These are phyloP conservation scores for Chalara sp. DNA, from an alignment of 2,329 filamentous ascomycete species.

Conservation along the genomic window DNA sequence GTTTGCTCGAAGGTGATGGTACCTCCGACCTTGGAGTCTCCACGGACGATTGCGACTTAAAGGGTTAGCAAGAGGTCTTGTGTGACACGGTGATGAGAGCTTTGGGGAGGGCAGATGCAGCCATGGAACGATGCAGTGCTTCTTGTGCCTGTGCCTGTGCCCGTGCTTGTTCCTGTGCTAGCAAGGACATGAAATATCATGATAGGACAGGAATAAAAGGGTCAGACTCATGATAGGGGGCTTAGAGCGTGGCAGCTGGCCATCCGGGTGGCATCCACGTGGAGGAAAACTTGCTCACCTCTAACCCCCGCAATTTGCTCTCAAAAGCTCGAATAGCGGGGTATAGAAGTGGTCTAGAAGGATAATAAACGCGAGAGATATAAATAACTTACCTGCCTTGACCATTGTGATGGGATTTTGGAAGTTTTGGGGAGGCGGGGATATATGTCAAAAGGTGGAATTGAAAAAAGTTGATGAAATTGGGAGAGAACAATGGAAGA, in stretches of 20 bases:
- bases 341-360: slow-evolving; percentile 2
- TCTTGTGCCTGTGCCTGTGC: too few relatives aligned
- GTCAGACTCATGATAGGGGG: too few relatives aligned
- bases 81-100: too few relatives aligned
- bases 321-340: slow-evolving; percentile 1
- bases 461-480: slow-evolving; percentile 1
- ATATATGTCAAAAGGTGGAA: not conserved
- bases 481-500: not conserved
- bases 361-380: slow-evolving; percentile 3
- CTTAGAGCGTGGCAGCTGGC: slow-evolving; percentile 19
- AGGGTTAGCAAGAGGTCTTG: slow-evolving; percentile 5
- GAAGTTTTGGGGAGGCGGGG: slow-evolving; percentile 2
- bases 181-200: too few relatives aligned
- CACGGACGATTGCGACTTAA: slow-evolving; percentile 94
- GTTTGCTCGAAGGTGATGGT: slow-evolving; percentile 94
- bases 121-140: too few relatives aligned
- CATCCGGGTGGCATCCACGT: slow-evolving; percentile 39
- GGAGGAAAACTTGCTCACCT: slow-evolving; percentile 51
- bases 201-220: too few relatives aligned
- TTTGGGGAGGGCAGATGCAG: too few relatives aligned
- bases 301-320: slow-evolving; percentile 29
- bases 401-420: slow-evolving; percentile 75
- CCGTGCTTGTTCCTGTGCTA: too few relatives aligned
- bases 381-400: slow-evolving; percentile 75
- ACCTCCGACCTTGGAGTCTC: slow-evolving; percentile 92